Conservation (phyloP, 768 basidiomycete species). For the Rhodosporidiobolus odoratus region DNA sequence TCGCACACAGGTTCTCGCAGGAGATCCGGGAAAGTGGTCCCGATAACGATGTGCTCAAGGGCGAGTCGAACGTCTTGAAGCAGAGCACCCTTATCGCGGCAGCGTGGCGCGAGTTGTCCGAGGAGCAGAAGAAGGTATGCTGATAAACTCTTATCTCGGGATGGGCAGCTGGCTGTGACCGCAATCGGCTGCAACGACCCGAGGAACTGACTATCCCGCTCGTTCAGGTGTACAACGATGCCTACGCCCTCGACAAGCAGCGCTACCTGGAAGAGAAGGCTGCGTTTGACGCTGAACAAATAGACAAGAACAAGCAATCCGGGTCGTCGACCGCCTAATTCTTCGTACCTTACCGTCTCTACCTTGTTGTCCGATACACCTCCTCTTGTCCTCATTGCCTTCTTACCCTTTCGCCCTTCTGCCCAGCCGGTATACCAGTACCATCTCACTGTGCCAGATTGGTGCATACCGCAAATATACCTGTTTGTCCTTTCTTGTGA, state of each 20-base stretch:
- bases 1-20: slow-evolving; percentile 2
- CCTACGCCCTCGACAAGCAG: slow-evolving; percentile 7
- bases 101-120: slow-evolving; percentile 13
- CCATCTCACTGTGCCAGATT: too few species aligned
- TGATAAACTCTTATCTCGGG: not conserved
- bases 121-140: slow-evolving; percentile 32
- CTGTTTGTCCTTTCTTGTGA: too few species aligned
- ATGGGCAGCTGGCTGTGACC: too few species aligned
- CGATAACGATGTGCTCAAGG: slow-evolving; percentile 4
- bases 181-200: too few species aligned
- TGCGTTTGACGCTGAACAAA: slow-evolving; percentile 19
- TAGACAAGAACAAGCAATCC: not conserved
- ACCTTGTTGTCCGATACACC: too few species aligned
- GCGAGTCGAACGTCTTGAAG: slow-evolving; percentile 19
- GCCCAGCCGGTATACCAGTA: too few species aligned
- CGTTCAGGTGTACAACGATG: slow-evolving; percentile 17
- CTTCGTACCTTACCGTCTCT: not conserved
- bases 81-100: slow-evolving; percentile 20
- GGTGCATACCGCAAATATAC: too few species aligned
- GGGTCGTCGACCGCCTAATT: not conserved
- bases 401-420: too few species aligned
- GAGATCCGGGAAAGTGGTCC: slow-evolving; percentile 4
- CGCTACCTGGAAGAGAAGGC: slow-evolving; percentile 16
- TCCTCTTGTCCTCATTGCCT: not conserved
- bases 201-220: not conserved